Base-by-base conservation (phyloP, 192 early-diverging fungal genomes). In the Umbelopsis sp. region DNA sequence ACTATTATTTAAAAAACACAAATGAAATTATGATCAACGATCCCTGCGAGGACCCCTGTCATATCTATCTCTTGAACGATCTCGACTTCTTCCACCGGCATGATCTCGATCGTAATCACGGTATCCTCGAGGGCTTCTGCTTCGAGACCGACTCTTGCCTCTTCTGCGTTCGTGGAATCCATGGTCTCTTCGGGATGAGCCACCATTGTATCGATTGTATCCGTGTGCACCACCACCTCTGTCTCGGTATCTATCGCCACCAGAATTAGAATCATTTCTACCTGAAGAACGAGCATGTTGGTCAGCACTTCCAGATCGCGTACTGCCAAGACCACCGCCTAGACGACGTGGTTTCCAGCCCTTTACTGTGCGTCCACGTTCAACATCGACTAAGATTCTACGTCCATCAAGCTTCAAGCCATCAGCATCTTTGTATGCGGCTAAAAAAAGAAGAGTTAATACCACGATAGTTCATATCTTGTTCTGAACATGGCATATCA, bases 311-410 rank as follows among this genome's bases (percentile, higher is more conserved):
- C 89, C 90, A n/a, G 84, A 77, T 30, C 93, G 85, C 27, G 88
- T 91, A 15, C 83, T 83, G 18, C 94, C 94, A 27, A 94, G 82
- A 25, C 94, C 94, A 61, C 94, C 93, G 22, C 84, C 86, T 6
- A 96, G 78, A n/a, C 91, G 84, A 64, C 91, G 87, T 25, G 97
- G 97, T 49, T 82, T 82, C 97, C 97, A 98, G 58, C 91, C 95
- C 71, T 95, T 96, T 13, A 98, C 97, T 3, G 97, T 98, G 47
- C 97, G 86, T 4, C 96, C 97, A 67, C 95, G 89, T 76, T 98
- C 97, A 25, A 98, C 96, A 77, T 98, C 97, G 2, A 97, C 94
- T 21, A 97, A 78, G 22, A 97, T 82, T 44, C 94, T 88, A 22
- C 94, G 88, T 23, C 92, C 93, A 49, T 92, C 81, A 22, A 98